Conservation (phyloP, 1,284 basidiomycete genomes). For the Cystobasidium slooffiae region DNA sequence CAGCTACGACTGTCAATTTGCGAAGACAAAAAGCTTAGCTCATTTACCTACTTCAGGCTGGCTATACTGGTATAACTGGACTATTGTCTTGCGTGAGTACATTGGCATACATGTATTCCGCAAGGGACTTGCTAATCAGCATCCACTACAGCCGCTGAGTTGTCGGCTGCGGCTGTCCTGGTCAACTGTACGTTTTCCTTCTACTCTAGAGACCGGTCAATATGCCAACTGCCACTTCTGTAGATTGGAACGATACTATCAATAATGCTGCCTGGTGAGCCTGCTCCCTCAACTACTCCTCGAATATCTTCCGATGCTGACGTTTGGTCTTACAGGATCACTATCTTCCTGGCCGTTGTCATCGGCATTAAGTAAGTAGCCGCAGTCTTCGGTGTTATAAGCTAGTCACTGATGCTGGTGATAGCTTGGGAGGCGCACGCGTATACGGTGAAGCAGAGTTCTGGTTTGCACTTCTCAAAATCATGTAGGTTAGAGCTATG, state of each 20-base stretch:
- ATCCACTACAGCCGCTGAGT: slow-evolving; percentile 65
- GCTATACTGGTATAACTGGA: slow-evolving; percentile 64
- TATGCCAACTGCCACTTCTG: background rate
- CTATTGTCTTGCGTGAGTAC: slow-evolving; percentile 33
- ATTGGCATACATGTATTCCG: background rate
- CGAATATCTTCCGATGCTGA: background rate
- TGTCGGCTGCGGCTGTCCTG: slow-evolving; percentile 74
- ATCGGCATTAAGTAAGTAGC: slow-evolving; percentile 58
- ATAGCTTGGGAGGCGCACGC: slow-evolving; percentile 26
- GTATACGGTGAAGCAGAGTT: slow-evolving; percentile 25
- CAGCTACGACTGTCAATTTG: slow-evolving; percentile 58
- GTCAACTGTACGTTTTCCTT: slow-evolving; percentile 61
- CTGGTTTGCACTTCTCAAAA: slow-evolving; percentile 38
- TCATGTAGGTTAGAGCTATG: background rate
- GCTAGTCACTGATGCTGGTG: background rate
- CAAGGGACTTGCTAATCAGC: background rate
- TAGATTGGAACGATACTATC: slow-evolving; percentile 37
- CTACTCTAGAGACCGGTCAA: background rate
- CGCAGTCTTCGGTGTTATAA: background rate
- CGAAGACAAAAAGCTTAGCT: background rate
- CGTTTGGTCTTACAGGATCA: slow-evolving; percentile 8
- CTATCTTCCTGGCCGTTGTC: slow-evolving; percentile 65
- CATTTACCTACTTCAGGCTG: slow-evolving; percentile 59
- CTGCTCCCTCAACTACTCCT: background rate
- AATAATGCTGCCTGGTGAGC: slow-evolving; percentile 35